Percentiles rank a stretch among this genome's conserved stretches.
Evolutionary conservation across 176 grass and related monocot species (phyloP).

Genomic region (Aegilops tauschii): DNA sequence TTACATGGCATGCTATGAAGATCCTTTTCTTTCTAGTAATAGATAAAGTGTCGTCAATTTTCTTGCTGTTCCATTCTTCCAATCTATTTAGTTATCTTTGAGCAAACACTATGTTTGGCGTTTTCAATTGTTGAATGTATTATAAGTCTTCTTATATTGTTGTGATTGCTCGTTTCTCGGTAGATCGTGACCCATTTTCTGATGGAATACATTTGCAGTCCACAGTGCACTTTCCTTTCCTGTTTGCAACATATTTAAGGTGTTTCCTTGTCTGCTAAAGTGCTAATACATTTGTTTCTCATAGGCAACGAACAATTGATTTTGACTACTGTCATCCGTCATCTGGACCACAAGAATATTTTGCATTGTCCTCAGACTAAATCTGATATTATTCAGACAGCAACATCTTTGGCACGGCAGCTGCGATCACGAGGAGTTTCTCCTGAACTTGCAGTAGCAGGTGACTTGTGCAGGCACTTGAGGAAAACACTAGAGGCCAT

Average conservation of each 20-base stretch:
- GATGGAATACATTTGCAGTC: neutral
- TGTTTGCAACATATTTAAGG: neutral
- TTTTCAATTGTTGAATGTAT: neutral
- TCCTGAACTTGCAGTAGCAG: conserved; percentile 65
- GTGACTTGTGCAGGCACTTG: conserved; percentile 93
- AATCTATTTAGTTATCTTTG: conserved; percentile 6
- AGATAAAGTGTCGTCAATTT: neutral
- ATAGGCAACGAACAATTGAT: conserved; percentile 78
- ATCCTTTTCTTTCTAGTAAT: neutral
- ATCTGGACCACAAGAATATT: conserved; percentile 92
- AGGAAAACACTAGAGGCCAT: conserved; percentile 92
- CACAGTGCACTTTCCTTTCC: neutral
- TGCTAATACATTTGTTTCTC: conserved; percentile 24
- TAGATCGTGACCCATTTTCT: neutral
- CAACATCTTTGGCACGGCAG: conserved; percentile 63
- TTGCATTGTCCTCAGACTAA: conserved; percentile 59
- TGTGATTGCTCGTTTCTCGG: neutral
- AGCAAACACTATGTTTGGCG: neutral
- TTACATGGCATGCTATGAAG: neutral
- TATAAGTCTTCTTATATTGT: conserved; percentile 15
- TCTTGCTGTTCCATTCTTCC: neutral
- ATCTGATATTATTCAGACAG: conserved; percentile 87
- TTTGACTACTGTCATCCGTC: conserved; percentile 76
- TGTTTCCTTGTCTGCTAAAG: conserved; percentile 7
- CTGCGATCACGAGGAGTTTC: conserved; percentile 61